A percentile compares a stretch with the other conserved stretches of the same genome.
phyloP scores from a whole-genome alignment of 371 early-diverging fungal genomes.

The Entomophthora muscae region DNA sequence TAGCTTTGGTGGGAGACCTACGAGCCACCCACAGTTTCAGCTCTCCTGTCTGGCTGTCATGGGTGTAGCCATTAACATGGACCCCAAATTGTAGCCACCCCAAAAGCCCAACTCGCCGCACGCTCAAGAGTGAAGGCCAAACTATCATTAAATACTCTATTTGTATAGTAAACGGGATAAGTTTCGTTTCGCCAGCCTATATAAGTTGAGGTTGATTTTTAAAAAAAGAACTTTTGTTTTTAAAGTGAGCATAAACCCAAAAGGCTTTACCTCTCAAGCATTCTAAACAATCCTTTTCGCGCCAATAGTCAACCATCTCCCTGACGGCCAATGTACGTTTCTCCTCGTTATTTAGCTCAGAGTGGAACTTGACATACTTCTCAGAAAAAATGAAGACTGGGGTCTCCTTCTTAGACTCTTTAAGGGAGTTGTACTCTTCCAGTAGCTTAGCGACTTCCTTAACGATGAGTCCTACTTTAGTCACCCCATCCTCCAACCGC shows the following conservation, averaged over 20 bases:
- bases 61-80: constrained; percentile 61
- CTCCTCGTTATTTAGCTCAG: background rate
- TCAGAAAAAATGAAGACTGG: background rate
- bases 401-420: background rate
- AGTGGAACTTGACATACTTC: background rate
- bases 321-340: background rate
- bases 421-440: background rate
- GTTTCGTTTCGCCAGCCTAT: constrained; percentile 60
- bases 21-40: constrained; percentile 74
- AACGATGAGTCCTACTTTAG: background rate
- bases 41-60: constrained; percentile 15
- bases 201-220: too few relatives aligned
- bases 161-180: constrained; percentile 53
- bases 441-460: background rate
- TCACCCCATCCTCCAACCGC: background rate
- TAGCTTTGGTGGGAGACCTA: constrained; percentile 56
- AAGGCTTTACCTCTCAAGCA: background rate
- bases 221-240: too few relatives aligned
- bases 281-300: background rate
- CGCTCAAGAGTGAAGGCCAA: constrained; percentile 61
- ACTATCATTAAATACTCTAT: constrained; percentile 14
- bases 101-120: constrained; percentile 57
- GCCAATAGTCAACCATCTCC: background rate
- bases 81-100: constrained; percentile 58
- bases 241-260: too few relatives aligned